These are phyloP conservation scores for Epichloe bromicola DNA, from an alignment of 2,329 filamentous ascomycete species.

Conservation along the genomic window DNA sequence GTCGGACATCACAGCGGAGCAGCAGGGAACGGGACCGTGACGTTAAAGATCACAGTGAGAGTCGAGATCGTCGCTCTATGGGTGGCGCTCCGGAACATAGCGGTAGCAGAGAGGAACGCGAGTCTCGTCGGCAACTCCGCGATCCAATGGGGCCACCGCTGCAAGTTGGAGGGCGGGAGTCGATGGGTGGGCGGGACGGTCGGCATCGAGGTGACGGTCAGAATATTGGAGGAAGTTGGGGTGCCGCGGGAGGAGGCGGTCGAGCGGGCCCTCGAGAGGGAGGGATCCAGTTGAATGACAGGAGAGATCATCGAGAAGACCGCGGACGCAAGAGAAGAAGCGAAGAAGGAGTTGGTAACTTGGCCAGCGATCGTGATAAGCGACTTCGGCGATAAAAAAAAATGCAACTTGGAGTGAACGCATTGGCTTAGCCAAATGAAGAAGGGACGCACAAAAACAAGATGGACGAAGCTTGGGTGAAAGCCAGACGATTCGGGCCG, in stretches of 20 bases:
- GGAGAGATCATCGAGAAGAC: slow-evolving; percentile 22
- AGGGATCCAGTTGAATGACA: slow-evolving; percentile 19
- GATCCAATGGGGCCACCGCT: slow-evolving; percentile 18
- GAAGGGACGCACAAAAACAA: not conserved
- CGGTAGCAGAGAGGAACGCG: slow-evolving; percentile 21
- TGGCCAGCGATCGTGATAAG: slow-evolving; percentile 38
- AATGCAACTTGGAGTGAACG: not conserved
- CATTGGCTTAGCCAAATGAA: not conserved
- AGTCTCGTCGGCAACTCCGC: slow-evolving; percentile 19
- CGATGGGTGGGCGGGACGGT: slow-evolving; percentile 18
- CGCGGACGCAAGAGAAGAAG: slow-evolving; percentile 28
- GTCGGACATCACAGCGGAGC: slow-evolving; percentile 30
- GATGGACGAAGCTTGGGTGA: not conserved
- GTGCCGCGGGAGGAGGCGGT: slow-evolving; percentile 11
- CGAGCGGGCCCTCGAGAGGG: slow-evolving; percentile 20
- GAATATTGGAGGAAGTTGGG: slow-evolving; percentile 10
- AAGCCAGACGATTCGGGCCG: not conserved
- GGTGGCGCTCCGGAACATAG: slow-evolving; percentile 17
- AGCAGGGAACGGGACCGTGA: slow-evolving; percentile 40
- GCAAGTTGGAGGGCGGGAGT: slow-evolving; percentile 17
- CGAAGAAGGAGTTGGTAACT: slow-evolving; percentile 31
- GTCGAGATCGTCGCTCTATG: slow-evolving; percentile 29
- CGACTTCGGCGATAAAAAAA: slow-evolving; percentile 34
- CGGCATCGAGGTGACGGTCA: slow-evolving; percentile 18
- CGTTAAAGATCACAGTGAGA: slow-evolving; percentile 30